Base-by-base conservation (phyloP, 2,329 filamentous ascomycete genomes). In the Clonostachys sp. region DNA sequence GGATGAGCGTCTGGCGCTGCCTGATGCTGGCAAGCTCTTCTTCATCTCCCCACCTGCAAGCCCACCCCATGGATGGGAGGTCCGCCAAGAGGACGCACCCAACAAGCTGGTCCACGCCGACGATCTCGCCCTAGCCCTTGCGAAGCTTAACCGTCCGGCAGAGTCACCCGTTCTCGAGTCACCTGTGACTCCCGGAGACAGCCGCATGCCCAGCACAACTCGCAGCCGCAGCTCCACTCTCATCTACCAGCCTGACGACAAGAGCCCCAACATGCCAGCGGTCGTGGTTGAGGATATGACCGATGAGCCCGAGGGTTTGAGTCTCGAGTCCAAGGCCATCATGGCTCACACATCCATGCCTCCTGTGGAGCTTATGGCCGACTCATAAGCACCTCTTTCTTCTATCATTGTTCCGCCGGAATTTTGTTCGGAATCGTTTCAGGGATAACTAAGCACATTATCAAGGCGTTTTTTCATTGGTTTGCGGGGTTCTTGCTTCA, bases 41-140 rank as follows among this genome's bases (percentile, higher is more conserved):
- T 87, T 87, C 71, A 87, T 87, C 64, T 84, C 80, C 45, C 84
- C 84, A 30, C 84, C 84, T 9, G 83, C 84, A 6, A 81, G 75
- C 49, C 83, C 84, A 40, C 84, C 84, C 3, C 81, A 84, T 57
- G 83, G 80, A 56, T 87, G 84, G 84, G 79, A 86, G 68, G 77
- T 83, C 67, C 75, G 75, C 53, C 68, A 86, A 42, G 84, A 87
- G 64, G 83, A 83, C 54, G 83, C 83, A 5, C 84, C 84, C 48
- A 87, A 87, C 64, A 86, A 84, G 67, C 73, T 77, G 58, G 81
- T 87, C 24, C 81, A 87, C 58, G 82, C 84, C 40, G 82, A 87
- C 49, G 84, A 87, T 61, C 71, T 87, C 24, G 83, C 83, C 16
- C 79, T 83, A 45, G 84, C 84, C 2, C 68, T 87, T 41, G 77